Evolutionary conservation across 495 filamentous ascomycete species (phyloP), one percentile per base, ranked within the genome.

Genomic region (Clavariopsis aquatica): DNA sequence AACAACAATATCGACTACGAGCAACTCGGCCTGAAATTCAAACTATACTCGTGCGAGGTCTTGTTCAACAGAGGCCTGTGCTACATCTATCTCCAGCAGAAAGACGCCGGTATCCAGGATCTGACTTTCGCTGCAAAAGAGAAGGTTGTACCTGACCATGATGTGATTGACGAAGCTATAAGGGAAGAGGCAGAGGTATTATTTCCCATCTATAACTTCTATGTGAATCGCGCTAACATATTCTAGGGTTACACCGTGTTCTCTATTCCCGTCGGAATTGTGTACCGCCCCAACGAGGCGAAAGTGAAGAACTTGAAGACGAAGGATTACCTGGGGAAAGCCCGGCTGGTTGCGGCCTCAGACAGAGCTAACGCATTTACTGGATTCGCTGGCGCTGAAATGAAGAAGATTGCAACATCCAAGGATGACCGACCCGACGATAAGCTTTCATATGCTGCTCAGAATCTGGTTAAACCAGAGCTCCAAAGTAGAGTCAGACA

Each of bases 1-100:
- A 98, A 99, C 75, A 92, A 91, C 45, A 89, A 89, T 73, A 99
- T 99, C 79, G 92, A 99, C 78, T 99, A 99, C 74, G 93, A 96
- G 66, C 94, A 99, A 75, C 81, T 99, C 47, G 94, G 94, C 13
- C 83, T 99, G 41, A 90, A 92, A 56, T 99, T 98, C 79, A 96
- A 96, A 69, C 81, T 99, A 5, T 97, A 89, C 77, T 97, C 94
- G 5, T 99, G 94, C 76, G 95, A 99, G 74, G 95, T 96, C 1
- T 81, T 99, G 17, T 99, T 99, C 84, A 99, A 99, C 77, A 87
- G 94, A 38, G 94, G 94, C 47, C 83, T 99, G 41, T 98, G 95
- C 78, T 98, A 96, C 77, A 95, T 98, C 70, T 98, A 98, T 71
- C 84, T 98, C 15, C 89, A 92, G 71, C 91, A 97, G 75, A 90